These are phyloP conservation scores for Petasospora rhodanensis DNA, from an alignment of 1,139 yeast species.

Conservation along the genomic window DNA sequence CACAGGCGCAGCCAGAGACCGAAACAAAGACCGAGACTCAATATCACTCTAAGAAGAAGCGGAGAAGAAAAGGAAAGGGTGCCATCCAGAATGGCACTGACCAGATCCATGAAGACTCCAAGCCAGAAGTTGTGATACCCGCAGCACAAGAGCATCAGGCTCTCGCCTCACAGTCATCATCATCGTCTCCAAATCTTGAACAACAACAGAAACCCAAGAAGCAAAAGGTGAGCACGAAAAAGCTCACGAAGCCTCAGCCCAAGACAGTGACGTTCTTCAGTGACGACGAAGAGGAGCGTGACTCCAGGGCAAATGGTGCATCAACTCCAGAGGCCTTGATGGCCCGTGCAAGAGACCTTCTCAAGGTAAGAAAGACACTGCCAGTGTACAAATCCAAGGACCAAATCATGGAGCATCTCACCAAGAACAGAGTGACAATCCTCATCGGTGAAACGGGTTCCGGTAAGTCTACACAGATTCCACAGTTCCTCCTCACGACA, in stretches of 20 bases:
- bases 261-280: slow-evolving; percentile 29
- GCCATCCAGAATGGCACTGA: not conserved
- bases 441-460: slow-evolving; percentile 97
- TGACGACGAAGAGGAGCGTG: slow-evolving; percentile 30
- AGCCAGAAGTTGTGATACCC: too few relatives aligned
- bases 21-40: not conserved
- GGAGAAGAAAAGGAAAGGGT: slow-evolving; percentile 4
- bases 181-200: too few relatives aligned
- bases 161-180: not conserved
- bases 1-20: not conserved
- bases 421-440: slow-evolving; percentile 61
- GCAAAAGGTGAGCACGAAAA: slow-evolving; percentile 16
- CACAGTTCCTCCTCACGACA: slow-evolving; percentile 70
- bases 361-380: slow-evolving; percentile 50
- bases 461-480: slow-evolving; percentile 97
- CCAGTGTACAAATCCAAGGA: slow-evolving; percentile 77
- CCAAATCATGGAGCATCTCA: slow-evolving; percentile 53
- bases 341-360: slow-evolving; percentile 43
- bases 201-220: slow-evolving; percentile 6
- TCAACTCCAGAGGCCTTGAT: slow-evolving; percentile 26
- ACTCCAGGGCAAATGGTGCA: slow-evolving; percentile 8
- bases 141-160: not conserved
- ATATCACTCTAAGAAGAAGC: slow-evolving; percentile 5
- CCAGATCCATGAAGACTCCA: too few relatives aligned
- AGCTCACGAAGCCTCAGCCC: slow-evolving; percentile 9